Conservation (phyloP, 345 rosid genomes). For the Populus ilicifolia region DNA sequence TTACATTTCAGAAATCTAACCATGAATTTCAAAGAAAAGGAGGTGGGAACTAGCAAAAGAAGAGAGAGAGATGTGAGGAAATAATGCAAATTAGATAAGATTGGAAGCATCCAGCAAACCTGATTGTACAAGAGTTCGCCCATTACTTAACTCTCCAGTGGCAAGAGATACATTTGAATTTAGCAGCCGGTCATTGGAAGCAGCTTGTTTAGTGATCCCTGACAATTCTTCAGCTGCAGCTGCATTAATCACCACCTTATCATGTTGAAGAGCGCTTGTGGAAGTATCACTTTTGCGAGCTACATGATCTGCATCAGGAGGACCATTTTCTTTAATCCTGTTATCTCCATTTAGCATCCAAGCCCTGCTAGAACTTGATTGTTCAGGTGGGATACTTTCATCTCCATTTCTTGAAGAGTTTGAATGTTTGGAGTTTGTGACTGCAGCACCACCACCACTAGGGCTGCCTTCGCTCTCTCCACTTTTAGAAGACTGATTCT, state of each 20-base stretch:
- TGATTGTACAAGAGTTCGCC: slow-evolving; percentile 46
- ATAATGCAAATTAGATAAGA: slow-evolving; percentile 1
- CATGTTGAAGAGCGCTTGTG: slow-evolving; percentile 38
- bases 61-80: background rate
- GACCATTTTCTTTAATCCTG: slow-evolving; percentile 45
- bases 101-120: slow-evolving; percentile 34
- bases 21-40: slow-evolving; percentile 14
- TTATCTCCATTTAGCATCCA: slow-evolving; percentile 54
- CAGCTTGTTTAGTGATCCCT: slow-evolving; percentile 37
- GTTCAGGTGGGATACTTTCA: slow-evolving; percentile 49
- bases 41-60: background rate
- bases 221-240: slow-evolving; percentile 50
- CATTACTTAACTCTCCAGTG: slow-evolving; percentile 47
- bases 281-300: slow-evolving; percentile 36
- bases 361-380: slow-evolving; percentile 50
- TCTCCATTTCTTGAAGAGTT: slow-evolving; percentile 52
- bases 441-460: slow-evolving; percentile 32
- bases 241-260: slow-evolving; percentile 41
- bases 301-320: slow-evolving; percentile 30
- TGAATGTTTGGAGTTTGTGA: slow-evolving; percentile 42
- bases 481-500: slow-evolving; percentile 44
- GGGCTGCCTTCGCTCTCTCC: slow-evolving; percentile 65
- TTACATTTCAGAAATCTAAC: slow-evolving; percentile 26
- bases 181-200: slow-evolving; percentile 33
- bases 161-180: slow-evolving; percentile 33